These are phyloP conservation scores for Candida sithepensis DNA, from an alignment of 805 yeast species.

Conservation along the genomic window DNA sequence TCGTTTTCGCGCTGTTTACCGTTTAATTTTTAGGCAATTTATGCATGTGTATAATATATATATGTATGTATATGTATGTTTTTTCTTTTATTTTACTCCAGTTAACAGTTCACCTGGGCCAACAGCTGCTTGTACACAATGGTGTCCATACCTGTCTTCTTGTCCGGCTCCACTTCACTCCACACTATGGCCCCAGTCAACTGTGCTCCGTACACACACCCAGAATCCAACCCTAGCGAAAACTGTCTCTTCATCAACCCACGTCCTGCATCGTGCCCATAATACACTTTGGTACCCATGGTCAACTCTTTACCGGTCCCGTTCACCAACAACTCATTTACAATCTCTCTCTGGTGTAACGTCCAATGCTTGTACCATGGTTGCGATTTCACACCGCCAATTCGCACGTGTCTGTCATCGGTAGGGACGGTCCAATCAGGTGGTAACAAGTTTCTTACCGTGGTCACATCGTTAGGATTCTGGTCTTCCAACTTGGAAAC, in stretches of 20 bases:
- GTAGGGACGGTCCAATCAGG: slow-evolving; percentile 60
- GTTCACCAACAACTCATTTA: slow-evolving; percentile 6
- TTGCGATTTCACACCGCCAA: slow-evolving; percentile 27
- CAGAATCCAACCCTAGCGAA: slow-evolving; percentile 78
- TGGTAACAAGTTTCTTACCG: slow-evolving; percentile 65
- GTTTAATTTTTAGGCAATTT: no score
- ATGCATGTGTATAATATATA: no score
- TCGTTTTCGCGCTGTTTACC: no score
- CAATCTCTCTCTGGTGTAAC: slow-evolving; percentile 15
- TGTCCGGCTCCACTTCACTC: slow-evolving; percentile 24
- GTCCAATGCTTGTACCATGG: slow-evolving; percentile 35
- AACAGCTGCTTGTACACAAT: slow-evolving; percentile 25
- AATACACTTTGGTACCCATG: slow-evolving; percentile 48
- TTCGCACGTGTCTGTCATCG: slow-evolving; percentile 34
- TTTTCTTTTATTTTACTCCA: no score
- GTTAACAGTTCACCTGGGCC: slow-evolving; percentile 28
- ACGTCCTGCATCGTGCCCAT: slow-evolving; percentile 85
- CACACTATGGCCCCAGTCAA: slow-evolving; percentile 61
- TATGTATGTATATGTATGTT: no score
- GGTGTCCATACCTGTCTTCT: slow-evolving; percentile 4
- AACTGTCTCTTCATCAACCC: slow-evolving; percentile 65
- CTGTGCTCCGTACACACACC: slow-evolving; percentile 73
- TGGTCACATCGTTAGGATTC: slow-evolving; percentile 58
- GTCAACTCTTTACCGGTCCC: slow-evolving; percentile 12
- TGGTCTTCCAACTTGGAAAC: slow-evolving; percentile 48